Base-by-base conservation (phyloP, 73 alveolate species). In the Tetrahymena malaccensis region DNA sequence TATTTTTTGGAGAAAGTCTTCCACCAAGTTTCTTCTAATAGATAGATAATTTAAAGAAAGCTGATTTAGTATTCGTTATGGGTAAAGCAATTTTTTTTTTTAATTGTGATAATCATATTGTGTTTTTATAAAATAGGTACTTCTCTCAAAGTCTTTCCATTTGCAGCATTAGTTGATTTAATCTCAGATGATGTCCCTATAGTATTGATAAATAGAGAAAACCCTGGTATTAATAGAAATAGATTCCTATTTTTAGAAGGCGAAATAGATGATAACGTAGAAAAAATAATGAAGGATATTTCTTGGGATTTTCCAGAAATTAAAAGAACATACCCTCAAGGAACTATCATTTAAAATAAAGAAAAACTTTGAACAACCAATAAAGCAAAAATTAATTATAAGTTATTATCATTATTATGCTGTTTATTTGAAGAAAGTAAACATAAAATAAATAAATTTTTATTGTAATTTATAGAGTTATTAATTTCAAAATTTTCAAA, bases 1-100 rank as follows among this genome's bases (percentile, higher is more conserved):
- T 97, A 27, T 97, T 97, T 43, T 97, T 97, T 94, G 98, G 98
- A 38, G 98, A 97, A 55, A 50, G 94, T 43, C 94, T 97, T n/a
- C 98, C 98, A 13, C 34, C 31, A n/a, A 40, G 94, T 7, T 97
- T 96, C 70, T 83, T 89, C 27, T 19, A 55, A 43, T 93, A 58
- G 10, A 34, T 34, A 4, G 94, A 37, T 15, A 93, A 43, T 25
- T 33, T 97, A 43, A 56, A 43, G 34, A 21, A 22, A 4, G 94
- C 97, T 12, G 98, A 97, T 38, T 94, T 97, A 37, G 96, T 96
- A 35, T 38, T 97, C 35, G 96, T 97, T 43, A 96, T 97, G 96
- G 98, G 89, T 70, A 70, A 70, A 0, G 16, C 10, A 56, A 40
- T 4, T 40, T 40, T 40, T 40, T 40, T 40, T 40, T 4, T 2